Conservation (phyloP, 306 rosid species). For the Castanea crenata region DNA sequence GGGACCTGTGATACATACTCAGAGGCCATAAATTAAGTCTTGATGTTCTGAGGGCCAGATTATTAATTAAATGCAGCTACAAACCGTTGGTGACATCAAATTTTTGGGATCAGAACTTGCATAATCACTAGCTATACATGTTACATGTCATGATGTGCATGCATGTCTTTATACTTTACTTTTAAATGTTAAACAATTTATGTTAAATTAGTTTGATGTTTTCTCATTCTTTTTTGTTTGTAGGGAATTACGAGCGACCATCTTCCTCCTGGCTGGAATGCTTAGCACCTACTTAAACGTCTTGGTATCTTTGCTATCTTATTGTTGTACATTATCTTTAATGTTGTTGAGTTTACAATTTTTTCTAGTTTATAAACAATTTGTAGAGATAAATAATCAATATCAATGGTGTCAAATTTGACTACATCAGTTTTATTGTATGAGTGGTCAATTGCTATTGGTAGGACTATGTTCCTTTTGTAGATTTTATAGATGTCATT, state of each 20-base stretch:
- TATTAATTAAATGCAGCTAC: background rate
- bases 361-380: background rate
- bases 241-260: conserved; percentile 77
- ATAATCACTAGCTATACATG: background rate
- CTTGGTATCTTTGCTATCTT: conserved; percentile 63
- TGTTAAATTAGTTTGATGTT: background rate
- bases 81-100: background rate
- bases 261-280: conserved; percentile 83
- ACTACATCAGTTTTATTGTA: background rate
- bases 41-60: background rate
- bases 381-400: background rate
- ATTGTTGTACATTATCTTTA: conserved; percentile 16
- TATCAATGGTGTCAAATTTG: background rate
- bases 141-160: background rate
- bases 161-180: background rate
- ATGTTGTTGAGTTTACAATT: conserved; percentile 14
- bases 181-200: background rate
- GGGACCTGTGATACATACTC: background rate
- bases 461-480: background rate
- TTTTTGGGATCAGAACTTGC: background rate
- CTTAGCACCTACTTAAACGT: conserved; percentile 80
- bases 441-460: background rate
- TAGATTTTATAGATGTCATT: background rate
- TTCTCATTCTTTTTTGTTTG: conserved; percentile 29
- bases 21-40: background rate